Evolutionary conservation across 2,329 filamentous ascomycete species (phyloP).

Genomic region (Fonsecaea monophora): DNA sequence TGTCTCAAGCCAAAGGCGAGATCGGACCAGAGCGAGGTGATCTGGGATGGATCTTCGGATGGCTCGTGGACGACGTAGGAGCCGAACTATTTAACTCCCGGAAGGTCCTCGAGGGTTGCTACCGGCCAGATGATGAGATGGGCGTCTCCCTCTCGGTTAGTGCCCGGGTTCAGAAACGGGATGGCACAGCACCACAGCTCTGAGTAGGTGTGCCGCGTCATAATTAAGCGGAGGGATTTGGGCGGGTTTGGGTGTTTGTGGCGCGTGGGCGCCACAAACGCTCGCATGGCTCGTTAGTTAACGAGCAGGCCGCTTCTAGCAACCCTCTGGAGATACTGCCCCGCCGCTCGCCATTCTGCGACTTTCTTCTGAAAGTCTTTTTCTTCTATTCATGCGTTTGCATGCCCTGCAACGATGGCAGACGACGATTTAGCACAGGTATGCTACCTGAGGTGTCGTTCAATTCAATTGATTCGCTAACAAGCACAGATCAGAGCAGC

Average conservation of each 20-base stretch:
- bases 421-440: constrained; percentile 72
- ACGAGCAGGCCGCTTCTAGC: neutral
- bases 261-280: constrained; percentile 4
- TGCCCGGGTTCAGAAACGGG: neutral
- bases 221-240: constrained; percentile 2
- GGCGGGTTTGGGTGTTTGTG: neutral
- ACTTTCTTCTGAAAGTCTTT: constrained; percentile 9
- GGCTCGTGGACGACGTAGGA: constrained; percentile 15
- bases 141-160: constrained; percentile 6
- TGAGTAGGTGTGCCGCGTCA: neutral
- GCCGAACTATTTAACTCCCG: constrained; percentile 1
- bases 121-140: constrained; percentile 3
- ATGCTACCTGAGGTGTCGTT: constrained; percentile 11
- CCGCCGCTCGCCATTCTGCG: constrained; percentile 25
- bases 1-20: neutral
- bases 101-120: constrained; percentile 6
- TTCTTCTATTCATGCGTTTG: neutral
- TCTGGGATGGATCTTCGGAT: constrained; percentile 9
- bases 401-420: constrained; percentile 56
- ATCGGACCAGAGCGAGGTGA: neutral
- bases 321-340: constrained; percentile 14
- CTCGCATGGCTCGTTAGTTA: constrained; percentile 10
- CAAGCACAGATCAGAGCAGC: constrained; percentile 79
- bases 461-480: constrained; percentile 6
- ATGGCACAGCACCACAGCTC: neutral